Evolutionary conservation across 148 eudicot genomes (phyloP).

Genomic region (Camellia japonica): DNA sequence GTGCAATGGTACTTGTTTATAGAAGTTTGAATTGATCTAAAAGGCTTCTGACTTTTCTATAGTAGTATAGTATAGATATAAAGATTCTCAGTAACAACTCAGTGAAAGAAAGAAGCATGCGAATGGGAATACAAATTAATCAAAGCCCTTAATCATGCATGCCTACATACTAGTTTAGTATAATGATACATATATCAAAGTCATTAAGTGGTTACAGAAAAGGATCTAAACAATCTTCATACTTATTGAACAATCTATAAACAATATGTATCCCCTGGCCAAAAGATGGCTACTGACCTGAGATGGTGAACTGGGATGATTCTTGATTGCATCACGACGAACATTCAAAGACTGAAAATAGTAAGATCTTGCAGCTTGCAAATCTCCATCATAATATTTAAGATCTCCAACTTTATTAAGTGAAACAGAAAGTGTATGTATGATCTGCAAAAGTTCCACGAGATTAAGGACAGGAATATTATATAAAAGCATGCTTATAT

Average conservation of each 20-base stretch:
- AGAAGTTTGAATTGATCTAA: background rate
- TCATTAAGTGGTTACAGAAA: background rate
- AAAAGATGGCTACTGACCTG: constrained; percentile 49
- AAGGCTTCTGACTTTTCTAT: background rate
- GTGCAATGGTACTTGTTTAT: background rate
- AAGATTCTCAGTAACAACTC: too few relatives aligned
- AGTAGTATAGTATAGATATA: too few relatives aligned
- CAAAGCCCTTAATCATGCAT: background rate
- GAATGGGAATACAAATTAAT: background rate
- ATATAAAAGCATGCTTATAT: constrained; percentile 1
- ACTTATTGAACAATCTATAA: background rate
- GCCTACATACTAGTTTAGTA: background rate
- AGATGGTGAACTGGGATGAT: constrained; percentile 52
- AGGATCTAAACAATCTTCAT: background rate
- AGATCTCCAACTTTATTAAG: constrained; percentile 95
- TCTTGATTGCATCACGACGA: constrained; percentile 71
- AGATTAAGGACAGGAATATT: constrained; percentile 8
- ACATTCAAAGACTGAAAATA: constrained; percentile 75
- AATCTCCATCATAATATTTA: constrained; percentile 83
- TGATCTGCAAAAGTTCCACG: constrained; percentile 54
- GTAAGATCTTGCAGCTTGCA: constrained; percentile 71
- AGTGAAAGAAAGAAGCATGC: background rate
- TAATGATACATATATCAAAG: background rate
- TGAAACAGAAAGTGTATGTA: constrained; percentile 91
- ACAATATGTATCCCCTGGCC: background rate